Base-by-base conservation (phyloP, 164 flowering plant species). In the Sedum album region DNA sequence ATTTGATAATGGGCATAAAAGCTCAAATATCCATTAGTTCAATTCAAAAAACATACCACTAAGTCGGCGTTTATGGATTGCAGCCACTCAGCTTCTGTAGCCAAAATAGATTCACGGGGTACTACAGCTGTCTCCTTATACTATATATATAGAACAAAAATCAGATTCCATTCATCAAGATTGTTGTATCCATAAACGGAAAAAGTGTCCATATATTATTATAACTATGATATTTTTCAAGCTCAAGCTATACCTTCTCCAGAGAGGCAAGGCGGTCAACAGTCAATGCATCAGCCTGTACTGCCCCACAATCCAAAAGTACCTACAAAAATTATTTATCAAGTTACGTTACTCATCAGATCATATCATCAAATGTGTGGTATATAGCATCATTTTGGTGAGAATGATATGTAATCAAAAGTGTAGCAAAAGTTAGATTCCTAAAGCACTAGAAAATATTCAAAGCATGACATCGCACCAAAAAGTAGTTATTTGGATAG, bases 201-300 rank as follows among this genome's bases (percentile, higher is more conserved):
- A 51, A 51, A 9, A n/a, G 57, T 51, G 21, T 51, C 21, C 25
- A 51, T 20, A 8, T n/a, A n/a, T n/a, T n/a, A 6, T 4, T 5
- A 5, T 0, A 4, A 15, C 18, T n/a, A 46, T 46, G 18, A 46
- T 3, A 46, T 17, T 46, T 35, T 35, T 35, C 3, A 3, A 35
- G 5, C 38, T 35, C 3, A 35, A 48, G 53, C 18, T 51, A 64
- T 75, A 91, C 99, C 95, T 89, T 94, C 76, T 87, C 88, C 80
- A 94, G 77, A 55, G 99, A 94, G 20, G 97, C 99, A 74, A 94
- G 90, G 46, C 96, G 93, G 76, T 94, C 99, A 60, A 94, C 99
- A 6, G 99, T 94, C 72, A 94, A 77, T 46, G 99, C 97, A 86
- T 94, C 99, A 44, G 99, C 92, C 79, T 94, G 99, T 67, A 94